Evolutionary conservation across 805 yeast genomes (phyloP), one percentile per base, ranked within the genome.

Genomic region (Candida sithepensis): DNA sequence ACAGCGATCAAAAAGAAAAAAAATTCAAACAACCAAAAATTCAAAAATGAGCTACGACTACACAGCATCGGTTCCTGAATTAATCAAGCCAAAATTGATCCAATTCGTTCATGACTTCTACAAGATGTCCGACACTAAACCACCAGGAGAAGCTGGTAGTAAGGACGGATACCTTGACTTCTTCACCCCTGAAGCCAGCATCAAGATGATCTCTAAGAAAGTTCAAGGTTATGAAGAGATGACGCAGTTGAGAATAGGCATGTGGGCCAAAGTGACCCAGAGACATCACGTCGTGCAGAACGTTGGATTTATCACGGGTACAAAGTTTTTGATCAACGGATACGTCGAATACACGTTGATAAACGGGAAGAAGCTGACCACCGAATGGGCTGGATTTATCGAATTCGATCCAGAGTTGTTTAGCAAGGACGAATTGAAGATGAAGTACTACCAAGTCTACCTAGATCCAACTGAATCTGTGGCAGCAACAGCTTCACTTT

Each of bases 231-330:
- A 45, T 16, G 32, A 21, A 18, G 49, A 23, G 7, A 50, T 52
- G 3, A 39, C 43, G 2, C 41, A 47, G 22, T 24, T 52, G 37
- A 44, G 56, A 43, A 19, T 24, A 16, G 48, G 44, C n/a, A 52
- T 52, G 56, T 52, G 56, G 56, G 39, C 39, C 16, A 52, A 50
- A 39, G 56, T 52, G 23, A 50, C 52, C 4, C 30, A 47, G 21
- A 36, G 56, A 32, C 52, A 52, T 32, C 56, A 52, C 24, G 52
- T 50, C 26, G 52, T 50, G 5, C n/a, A 16, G 5, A 47, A 49
- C 22, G 41, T 52, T 19, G 51, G 49, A 8, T 42, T 32, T 13
- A 41, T 52, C 10, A 18, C 41, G 12, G 53, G 47, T 32, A 13
- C 18, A 41, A 45, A 18, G 26, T 47, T 44, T 42, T 32, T 52